These are phyloP conservation scores for Coniochaeta prunicola DNA, from an alignment of 2,329 filamentous ascomycete genomes.

Conservation along the genomic window DNA sequence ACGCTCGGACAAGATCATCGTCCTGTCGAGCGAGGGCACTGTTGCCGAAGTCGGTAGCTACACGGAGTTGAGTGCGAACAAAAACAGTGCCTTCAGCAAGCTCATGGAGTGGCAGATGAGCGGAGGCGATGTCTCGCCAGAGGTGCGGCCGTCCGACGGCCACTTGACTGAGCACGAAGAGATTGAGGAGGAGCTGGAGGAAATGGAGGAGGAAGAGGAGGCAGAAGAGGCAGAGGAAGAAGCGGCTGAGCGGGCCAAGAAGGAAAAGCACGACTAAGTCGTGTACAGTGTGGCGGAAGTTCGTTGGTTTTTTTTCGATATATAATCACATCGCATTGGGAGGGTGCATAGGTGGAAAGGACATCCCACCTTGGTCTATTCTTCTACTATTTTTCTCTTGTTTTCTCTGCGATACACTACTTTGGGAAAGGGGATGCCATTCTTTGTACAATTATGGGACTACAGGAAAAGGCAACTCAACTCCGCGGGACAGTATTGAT, in stretches of 20 bases:
- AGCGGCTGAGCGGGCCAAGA: constrained; percentile 6
- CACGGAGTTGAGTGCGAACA: constrained; percentile 62
- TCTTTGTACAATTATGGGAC: not conserved
- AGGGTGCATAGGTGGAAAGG: not conserved
- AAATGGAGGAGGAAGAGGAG: constrained; percentile 26
- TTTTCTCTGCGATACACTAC: not conserved
- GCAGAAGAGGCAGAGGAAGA: constrained; percentile 8
- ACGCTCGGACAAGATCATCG: constrained; percentile 88
- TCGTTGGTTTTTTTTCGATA: not conserved
- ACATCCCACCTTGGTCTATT: not conserved
- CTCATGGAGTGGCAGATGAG: constrained; percentile 99
- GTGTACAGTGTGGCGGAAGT: not conserved
- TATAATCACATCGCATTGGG: not conserved
- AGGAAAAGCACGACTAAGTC: constrained; percentile 5
- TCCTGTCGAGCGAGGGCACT: constrained; percentile 75
- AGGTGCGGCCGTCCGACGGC: constrained; percentile 24
- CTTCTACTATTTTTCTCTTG: not conserved
- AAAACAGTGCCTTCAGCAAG: constrained; percentile 80
- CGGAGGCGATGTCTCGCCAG: constrained; percentile 59
- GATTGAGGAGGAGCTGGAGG: constrained; percentile 41
- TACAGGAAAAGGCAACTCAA: not conserved
- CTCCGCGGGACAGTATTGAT: not conserved
- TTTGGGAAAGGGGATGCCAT: not conserved
- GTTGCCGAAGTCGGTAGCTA: constrained; percentile 92
- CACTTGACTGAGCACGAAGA: constrained; percentile 45